Percentiles rank a stretch among this genome's conserved stretches.
These are phyloP conservation scores for Lachancea kluyveri DNA, from an alignment of 805 yeast genomes.

Conservation along the genomic window DNA sequence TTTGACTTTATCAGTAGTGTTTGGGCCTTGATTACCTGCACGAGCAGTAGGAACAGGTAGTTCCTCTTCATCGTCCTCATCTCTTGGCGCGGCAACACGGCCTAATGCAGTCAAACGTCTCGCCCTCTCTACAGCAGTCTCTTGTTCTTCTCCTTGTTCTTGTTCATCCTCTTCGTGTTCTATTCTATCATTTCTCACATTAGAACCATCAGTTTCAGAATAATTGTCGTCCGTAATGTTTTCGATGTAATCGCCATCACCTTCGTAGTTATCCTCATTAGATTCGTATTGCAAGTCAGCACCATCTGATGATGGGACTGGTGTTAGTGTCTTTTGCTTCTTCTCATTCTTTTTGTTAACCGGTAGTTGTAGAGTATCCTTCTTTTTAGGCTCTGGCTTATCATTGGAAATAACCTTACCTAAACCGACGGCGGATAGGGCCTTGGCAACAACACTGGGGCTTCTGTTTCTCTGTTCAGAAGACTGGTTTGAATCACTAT, in stretches of 20 bases:
- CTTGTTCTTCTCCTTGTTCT: conserved; percentile 31
- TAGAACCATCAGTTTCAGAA: conserved; percentile 20
- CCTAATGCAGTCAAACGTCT: conserved; percentile 60
- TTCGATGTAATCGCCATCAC: conserved; percentile 16
- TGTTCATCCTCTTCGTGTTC: conserved; percentile 22
- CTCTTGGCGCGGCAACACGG: conserved; percentile 33
- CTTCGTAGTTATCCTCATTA: conserved; percentile 22
- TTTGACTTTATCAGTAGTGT: too few species aligned
- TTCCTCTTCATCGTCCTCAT: conserved; percentile 46
- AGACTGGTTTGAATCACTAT: conserved; percentile 20
- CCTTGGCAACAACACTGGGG: conserved; percentile 40
- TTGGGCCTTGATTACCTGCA: too few species aligned
- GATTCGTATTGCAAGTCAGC: conserved; percentile 3
- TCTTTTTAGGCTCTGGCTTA: too few species aligned
- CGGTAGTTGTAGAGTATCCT: conserved; percentile 9
- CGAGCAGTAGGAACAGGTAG: too few species aligned
- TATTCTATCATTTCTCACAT: conserved; percentile 9
- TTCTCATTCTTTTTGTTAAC: background rate
- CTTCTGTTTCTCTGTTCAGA: conserved; percentile 20
- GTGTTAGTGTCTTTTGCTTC: too few species aligned
- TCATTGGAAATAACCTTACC: conserved; percentile 29
- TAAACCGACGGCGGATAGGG: conserved; percentile 51
- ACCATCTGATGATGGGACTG: conserved; percentile 9
- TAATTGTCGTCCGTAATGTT: conserved; percentile 11
- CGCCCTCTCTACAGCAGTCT: conserved; percentile 60